These are phyloP conservation scores for Lactarius deliciosus DNA, from an alignment of 768 basidiomycete species.

Conservation along the genomic window DNA sequence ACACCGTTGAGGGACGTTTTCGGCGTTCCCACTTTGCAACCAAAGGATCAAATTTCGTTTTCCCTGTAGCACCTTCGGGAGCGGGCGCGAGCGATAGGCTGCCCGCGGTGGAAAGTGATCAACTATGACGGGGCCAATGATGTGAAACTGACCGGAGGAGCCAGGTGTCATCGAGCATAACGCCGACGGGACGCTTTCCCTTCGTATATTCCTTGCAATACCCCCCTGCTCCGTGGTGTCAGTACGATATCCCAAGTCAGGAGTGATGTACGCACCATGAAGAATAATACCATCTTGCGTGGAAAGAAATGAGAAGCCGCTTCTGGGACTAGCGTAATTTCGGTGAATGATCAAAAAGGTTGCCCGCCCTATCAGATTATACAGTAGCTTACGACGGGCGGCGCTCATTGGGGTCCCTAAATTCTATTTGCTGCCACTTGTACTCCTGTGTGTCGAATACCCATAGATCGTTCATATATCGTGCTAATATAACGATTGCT, in stretches of 20 bases:
- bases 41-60: conserved; percentile 45
- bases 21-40: conserved; percentile 83
- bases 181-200: conserved; percentile 78
- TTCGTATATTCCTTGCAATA: conserved; percentile 90
- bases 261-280: conserved; percentile 50
- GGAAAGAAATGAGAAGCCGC: conserved; percentile 84
- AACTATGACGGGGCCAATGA: neutral
- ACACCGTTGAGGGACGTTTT: conserved; percentile 67
- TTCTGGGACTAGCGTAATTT: conserved; percentile 53
- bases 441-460: conserved; percentile 84
- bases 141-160: conserved; percentile 57
- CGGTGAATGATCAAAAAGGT: neutral
- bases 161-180: conserved; percentile 93
- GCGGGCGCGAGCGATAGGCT: conserved; percentile 3
- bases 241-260: neutral
- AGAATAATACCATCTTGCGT: conserved; percentile 75
- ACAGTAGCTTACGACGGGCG: conserved; percentile 63
- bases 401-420: conserved; percentile 59
- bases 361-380: neutral
- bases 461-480: conserved; percentile 84
- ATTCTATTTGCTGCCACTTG: conserved; percentile 78
- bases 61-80: conserved; percentile 36
- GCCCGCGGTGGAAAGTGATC: neutral
- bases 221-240: conserved; percentile 54
- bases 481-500: conserved; percentile 45